Conservation (phyloP, 768 basidiomycete species). For the Naganishia onofrii region DNA sequence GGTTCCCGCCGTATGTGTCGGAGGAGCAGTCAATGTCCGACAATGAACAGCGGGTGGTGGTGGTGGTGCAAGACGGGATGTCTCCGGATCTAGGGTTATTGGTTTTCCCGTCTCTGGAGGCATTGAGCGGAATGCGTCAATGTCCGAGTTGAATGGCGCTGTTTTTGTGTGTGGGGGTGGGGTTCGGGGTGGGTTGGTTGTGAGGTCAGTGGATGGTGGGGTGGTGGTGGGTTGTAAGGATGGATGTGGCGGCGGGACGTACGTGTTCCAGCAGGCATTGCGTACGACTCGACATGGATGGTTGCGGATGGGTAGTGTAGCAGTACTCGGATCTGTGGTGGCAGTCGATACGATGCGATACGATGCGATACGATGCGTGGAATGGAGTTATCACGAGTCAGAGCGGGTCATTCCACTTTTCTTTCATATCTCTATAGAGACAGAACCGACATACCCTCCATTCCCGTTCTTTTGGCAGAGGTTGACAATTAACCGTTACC, state of each 20-base stretch:
- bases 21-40: neutral
- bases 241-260: neutral
- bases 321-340: constrained; percentile 8
- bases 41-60: neutral
- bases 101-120: neutral
- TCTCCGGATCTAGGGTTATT: constrained; percentile 2
- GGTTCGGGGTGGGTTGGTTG: no score
- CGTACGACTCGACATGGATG: neutral
- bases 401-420: no score
- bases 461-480: neutral
- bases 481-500: neutral
- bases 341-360: no score
- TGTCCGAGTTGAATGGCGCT: neutral
- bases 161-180: no score
- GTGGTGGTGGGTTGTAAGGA: neutral
- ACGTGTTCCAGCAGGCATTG: neutral
- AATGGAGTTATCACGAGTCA: no score
- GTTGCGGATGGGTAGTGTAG: neutral
- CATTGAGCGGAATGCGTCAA: neutral
- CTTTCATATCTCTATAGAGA: no score
- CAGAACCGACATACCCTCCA: constrained; percentile 10
- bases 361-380: no score
- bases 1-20: no score
- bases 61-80: neutral
- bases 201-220: no score